Evolutionary conservation across 83 land plant genomes (phyloP).

Genomic region (Larix sibirica): DNA sequence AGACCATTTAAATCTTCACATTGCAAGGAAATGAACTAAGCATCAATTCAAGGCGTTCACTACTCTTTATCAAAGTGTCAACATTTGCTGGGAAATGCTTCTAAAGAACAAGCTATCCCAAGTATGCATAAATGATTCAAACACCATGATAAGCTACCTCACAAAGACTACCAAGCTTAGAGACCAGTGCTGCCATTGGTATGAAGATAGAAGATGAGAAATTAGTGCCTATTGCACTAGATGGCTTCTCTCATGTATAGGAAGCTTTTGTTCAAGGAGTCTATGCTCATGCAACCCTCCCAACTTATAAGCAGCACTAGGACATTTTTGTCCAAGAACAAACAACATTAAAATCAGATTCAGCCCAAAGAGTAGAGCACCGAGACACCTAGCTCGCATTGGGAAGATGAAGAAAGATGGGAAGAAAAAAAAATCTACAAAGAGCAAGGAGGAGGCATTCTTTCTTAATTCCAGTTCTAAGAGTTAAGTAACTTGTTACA

Average conservation of each 20-base stretch:
- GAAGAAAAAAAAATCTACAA: background rate
- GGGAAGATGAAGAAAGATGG: background rate
- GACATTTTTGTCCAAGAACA: no score
- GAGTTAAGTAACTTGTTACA: background rate
- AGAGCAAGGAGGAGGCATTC: background rate
- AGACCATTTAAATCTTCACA: background rate
- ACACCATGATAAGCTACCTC: background rate
- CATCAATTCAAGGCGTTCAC: background rate
- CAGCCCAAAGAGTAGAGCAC: background rate
- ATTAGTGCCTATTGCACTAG: background rate
- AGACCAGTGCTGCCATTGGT: background rate
- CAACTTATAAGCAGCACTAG: background rate
- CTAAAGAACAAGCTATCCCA: background rate
- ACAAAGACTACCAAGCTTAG: background rate
- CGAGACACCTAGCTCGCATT: background rate
- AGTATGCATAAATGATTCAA: background rate
- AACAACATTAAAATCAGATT: background rate
- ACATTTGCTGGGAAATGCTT: background rate
- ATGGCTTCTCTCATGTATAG: background rate
- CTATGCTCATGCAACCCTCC: background rate
- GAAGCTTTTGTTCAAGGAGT: background rate
- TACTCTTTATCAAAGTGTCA: background rate
- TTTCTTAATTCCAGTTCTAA: background rate
- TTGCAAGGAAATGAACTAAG: background rate
- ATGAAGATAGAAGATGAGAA: background rate